phyloP scores from a whole-genome alignment of 2,329 filamentous ascomycete genomes.

The Ascomycota sp. region DNA sequence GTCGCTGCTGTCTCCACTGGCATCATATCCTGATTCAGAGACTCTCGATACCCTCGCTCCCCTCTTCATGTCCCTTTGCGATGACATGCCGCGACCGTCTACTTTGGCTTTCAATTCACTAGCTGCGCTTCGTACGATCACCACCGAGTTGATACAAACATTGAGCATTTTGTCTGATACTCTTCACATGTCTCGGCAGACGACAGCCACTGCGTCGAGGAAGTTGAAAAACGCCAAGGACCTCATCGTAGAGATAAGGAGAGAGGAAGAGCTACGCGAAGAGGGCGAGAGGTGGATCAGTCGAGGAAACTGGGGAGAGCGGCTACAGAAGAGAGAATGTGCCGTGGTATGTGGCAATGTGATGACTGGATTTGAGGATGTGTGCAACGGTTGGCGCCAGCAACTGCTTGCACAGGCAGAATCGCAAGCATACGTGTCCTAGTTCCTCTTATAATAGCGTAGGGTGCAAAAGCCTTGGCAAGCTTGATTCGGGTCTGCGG shows the following conservation, averaged over 20 bases:
- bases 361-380: constrained; percentile 77
- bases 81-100: constrained; percentile 44
- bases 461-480: too few relatives aligned
- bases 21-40: constrained; percentile 39
- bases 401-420: constrained; percentile 48
- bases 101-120: constrained; percentile 45
- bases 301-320: constrained; percentile 63
- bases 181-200: constrained; percentile 83
- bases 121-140: constrained; percentile 47
- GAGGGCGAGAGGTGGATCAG: constrained; percentile 68
- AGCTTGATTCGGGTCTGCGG: too few relatives aligned
- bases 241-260: constrained; percentile 65
- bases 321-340: constrained; percentile 58
- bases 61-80: constrained; percentile 41
- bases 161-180: constrained; percentile 78
- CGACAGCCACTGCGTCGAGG: constrained; percentile 61
- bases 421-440: constrained; percentile 22
- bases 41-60: constrained; percentile 50
- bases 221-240: constrained; percentile 66
- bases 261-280: constrained; percentile 64
- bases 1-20: constrained; percentile 47
- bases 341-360: constrained; percentile 72
- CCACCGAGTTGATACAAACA: constrained; percentile 54
- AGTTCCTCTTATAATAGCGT: too few relatives aligned
- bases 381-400: constrained; percentile 68